phyloP scores from a whole-genome alignment of 345 rosid species.

The Pistacia atlantica region DNA sequence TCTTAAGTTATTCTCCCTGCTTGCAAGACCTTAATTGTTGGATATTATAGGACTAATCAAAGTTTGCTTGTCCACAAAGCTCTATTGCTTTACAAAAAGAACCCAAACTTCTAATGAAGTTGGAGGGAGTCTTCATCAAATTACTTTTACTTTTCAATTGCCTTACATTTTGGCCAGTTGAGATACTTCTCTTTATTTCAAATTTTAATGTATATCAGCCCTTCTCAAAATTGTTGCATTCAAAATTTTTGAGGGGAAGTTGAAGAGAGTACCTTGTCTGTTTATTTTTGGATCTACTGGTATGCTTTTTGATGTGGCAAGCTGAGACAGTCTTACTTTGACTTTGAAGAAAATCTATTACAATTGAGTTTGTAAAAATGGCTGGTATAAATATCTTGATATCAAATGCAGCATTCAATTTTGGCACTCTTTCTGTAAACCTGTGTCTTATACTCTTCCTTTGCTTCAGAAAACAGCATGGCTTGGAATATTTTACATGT shows the following conservation, averaged over 20 bases:
- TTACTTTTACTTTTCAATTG: not conserved
- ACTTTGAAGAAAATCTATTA: not conserved
- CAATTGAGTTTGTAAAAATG: not conserved
- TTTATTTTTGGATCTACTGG: not conserved
- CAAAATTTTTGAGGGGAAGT: not conserved
- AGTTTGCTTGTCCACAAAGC: not conserved
- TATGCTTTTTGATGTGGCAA: not conserved
- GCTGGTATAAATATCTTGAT: not conserved
- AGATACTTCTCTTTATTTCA: not conserved
- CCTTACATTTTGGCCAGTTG: not conserved
- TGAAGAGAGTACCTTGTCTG: not conserved
- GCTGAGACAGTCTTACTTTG: not conserved
- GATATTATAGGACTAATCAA: not conserved
- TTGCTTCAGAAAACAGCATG: slow-evolving; percentile 78
- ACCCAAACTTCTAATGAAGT: not conserved
- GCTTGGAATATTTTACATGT: slow-evolving; percentile 95
- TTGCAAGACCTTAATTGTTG: not conserved
- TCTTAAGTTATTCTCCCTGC: not conserved
- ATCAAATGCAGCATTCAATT: not conserved
- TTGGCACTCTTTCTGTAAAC: slow-evolving; percentile 1
- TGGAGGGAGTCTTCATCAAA: not conserved
- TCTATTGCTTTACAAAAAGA: not conserved
- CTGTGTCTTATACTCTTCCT: slow-evolving; percentile 15
- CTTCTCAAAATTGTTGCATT: not conserved
- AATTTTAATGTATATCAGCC: not conserved